phyloP scores from a whole-genome alignment of 345 rosid genomes.

The Pseudoturritis turrita region DNA sequence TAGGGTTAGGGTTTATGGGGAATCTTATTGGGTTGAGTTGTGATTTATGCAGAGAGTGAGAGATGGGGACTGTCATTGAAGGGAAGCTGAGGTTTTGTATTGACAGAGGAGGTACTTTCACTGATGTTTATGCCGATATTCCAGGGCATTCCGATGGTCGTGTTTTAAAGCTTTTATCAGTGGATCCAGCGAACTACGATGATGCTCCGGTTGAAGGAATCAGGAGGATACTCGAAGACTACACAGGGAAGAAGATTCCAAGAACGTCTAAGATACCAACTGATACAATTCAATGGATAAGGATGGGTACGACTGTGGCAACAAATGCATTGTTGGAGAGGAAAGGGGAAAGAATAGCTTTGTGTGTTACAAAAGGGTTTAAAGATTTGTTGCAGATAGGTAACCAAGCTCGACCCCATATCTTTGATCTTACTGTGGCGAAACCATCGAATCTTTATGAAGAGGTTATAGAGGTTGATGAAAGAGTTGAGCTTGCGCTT shows the following conservation, averaged over 20 bases:
- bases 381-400: slow-evolving; percentile 93
- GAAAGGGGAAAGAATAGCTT: slow-evolving; percentile 87
- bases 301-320: slow-evolving; percentile 98
- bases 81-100: slow-evolving; percentile 81
- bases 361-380: slow-evolving; percentile 84
- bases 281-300: slow-evolving; percentile 88
- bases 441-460: slow-evolving; percentile 87
- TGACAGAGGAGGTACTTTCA: slow-evolving; percentile 95
- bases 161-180: slow-evolving; percentile 85
- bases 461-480: slow-evolving; percentile 82
- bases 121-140: slow-evolving; percentile 93
- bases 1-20: not conserved
- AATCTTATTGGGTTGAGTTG: not conserved
- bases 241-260: slow-evolving; percentile 61
- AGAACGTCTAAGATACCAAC: slow-evolving; percentile 73
- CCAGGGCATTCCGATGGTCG: slow-evolving; percentile 71
- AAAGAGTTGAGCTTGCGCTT: slow-evolving; percentile 76
- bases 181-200: slow-evolving; percentile 88
- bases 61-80: slow-evolving; percentile 46
- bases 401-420: slow-evolving; percentile 86
- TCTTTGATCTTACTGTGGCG: slow-evolving; percentile 77
- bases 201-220: slow-evolving; percentile 98
- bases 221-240: slow-evolving; percentile 81
- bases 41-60: slow-evolving; percentile 8
- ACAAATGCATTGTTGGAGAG: slow-evolving; percentile 95